A percentile compares a stretch with the other conserved stretches of the same genome.
These are phyloP conservation scores for Saccharomycopsis capsularis DNA, from an alignment of 805 yeast species.

Conservation along the genomic window DNA sequence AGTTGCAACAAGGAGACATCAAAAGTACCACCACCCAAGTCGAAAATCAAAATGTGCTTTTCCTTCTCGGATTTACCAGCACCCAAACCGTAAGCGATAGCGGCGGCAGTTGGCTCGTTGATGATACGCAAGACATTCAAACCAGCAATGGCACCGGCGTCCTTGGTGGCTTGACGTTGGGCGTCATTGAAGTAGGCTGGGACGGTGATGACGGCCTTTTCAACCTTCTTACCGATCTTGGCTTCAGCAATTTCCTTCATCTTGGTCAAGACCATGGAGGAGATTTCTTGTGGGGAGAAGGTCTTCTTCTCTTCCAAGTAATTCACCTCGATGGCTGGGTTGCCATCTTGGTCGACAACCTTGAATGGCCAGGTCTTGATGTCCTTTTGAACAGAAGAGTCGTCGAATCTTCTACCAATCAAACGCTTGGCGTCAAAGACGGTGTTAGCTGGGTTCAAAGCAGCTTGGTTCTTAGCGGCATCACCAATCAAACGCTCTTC, in stretches of 20 bases:
- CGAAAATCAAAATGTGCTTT: constrained; percentile 87
- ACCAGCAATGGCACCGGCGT: constrained; percentile 77
- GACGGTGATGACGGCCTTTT: constrained; percentile 70
- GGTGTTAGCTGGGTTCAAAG: constrained; percentile 70
- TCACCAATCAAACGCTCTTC: constrained; percentile 77
- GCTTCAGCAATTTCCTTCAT: constrained; percentile 82
- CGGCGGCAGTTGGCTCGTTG: constrained; percentile 92
- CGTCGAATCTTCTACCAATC: constrained; percentile 74
- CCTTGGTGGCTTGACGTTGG: constrained; percentile 78
- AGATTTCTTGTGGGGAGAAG: constrained; percentile 69
- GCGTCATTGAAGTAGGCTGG: constrained; percentile 79
- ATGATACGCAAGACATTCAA: constrained; percentile 70
- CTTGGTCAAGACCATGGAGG: constrained; percentile 71
- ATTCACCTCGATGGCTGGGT: constrained; percentile 65
- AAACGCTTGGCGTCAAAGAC: constrained; percentile 79
- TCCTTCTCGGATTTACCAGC: constrained; percentile 76
- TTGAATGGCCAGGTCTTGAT: constrained; percentile 87
- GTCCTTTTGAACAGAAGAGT: constrained; percentile 75
- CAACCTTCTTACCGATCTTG: constrained; percentile 62
- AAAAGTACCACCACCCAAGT: constrained; percentile 98
- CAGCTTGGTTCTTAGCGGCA: constrained; percentile 80
- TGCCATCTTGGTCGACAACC: constrained; percentile 56
- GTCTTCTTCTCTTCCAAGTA: constrained; percentile 62
- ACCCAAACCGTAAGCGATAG: constrained; percentile 98
- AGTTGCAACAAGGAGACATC: constrained; percentile 91